Base-by-base conservation (phyloP, 768 basidiomycete species). In the Phallus indusiatus region DNA sequence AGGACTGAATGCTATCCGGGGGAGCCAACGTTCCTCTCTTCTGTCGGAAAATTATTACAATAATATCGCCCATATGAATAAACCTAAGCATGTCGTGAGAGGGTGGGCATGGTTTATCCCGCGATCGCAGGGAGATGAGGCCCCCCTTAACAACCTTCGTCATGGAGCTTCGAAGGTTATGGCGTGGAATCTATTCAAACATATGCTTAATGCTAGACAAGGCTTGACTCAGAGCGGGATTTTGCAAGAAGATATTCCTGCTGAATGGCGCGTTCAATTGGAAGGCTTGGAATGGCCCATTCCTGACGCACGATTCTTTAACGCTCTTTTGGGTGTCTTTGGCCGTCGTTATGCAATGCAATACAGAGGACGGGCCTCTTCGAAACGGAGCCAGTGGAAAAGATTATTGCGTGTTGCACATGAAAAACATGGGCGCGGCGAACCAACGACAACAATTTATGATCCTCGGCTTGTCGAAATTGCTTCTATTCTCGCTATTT, bases 301-400 rank as follows among this genome's bases (percentile, higher is more conserved):
- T 22, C 78, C 81, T 0, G 87, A 90, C 63, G 79, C 77, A n/a
- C 75, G 79, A 49, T 87, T 87, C 67, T 88, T 83, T 71, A 86
- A 86, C 56, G 81, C 82, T 1, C 73, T 81, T 9, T 69, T 88
- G 12, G 68, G 72, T 10, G 70, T 84, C 50, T 75, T 78, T 37
- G 66, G 70, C 17, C 67, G 68, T 11, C 65, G 66, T 14, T 58
- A 66, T 21, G 46, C 33, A 52, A 56, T 64, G 62, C 47, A 33
- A 21, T 54, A 24, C 10, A 37, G 62, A 8, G 17, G 28, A 20
- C 60, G 54, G 17, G 4, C 47, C 10, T 60, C 18, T 17, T 50
- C 46, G n/a, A n/a, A n/a, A n/a, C 42, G 42, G 4, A 33, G 49
- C 10, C 24, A 42, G 35, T 53, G 57, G 57, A 18, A 49, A 47